phyloP scores from a whole-genome alignment of 371 early-diverging fungal species.

The Zancudomyces culisetae region DNA sequence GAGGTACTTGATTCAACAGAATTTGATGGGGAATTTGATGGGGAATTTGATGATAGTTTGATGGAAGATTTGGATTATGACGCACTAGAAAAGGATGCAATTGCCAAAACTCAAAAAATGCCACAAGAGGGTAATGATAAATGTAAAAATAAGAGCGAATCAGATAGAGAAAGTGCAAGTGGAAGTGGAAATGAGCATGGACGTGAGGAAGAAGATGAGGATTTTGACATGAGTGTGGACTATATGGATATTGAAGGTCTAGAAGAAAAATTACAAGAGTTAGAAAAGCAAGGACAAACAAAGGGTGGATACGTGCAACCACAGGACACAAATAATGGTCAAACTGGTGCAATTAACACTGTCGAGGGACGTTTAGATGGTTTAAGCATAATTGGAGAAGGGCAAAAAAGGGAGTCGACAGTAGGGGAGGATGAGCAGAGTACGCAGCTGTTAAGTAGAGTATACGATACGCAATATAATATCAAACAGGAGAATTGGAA shows the following conservation, averaged over 20 bases:
- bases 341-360: no score
- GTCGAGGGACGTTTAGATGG: no score
- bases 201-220: neutral
- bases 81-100: neutral
- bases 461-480: neutral
- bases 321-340: no score
- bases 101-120: neutral
- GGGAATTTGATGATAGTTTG: neutral
- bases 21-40: neutral
- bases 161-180: neutral
- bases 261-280: conserved; percentile 1
- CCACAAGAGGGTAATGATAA: neutral
- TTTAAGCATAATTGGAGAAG: no score
- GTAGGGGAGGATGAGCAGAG: no score
- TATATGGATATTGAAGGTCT: neutral
- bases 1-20: no score
- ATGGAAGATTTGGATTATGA: neutral
- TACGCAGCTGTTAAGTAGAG: neutral
- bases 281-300: neutral
- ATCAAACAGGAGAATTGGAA: neutral
- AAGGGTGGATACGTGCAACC: no score
- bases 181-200: no score
- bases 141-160: neutral
- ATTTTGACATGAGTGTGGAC: neutral
- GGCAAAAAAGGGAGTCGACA: no score